Evolutionary conservation across 2,329 filamentous ascomycete species (phyloP), one percentile per base, ranked within the genome.

Genomic region (Penicillium verrucosum): DNA sequence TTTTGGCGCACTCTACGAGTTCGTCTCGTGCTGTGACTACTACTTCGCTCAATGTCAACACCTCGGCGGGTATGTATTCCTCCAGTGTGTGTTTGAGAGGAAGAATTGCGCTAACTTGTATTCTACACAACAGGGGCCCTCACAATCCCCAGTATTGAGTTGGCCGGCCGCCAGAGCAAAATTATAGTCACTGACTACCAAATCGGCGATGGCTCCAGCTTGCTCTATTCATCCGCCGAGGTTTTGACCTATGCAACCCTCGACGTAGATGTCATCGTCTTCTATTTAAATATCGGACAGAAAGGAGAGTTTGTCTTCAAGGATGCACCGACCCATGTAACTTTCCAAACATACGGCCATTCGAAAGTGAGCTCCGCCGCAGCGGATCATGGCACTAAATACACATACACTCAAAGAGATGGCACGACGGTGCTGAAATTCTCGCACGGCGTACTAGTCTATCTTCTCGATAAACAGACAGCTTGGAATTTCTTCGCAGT

Each of bases 401-500:
- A 81, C 52, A 75, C 67, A 0, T 84, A 82, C 56, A 79, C 70
- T 0, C 81, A 84, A 68, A 70, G 66, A 3, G 60, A 75, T 7
- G 81, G 81, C 0, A 61, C 73, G 3, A 81, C 78, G 0, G 74
- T 77, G 0, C 64, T 85, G 2, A 70, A 77, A 38, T 80, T 84
- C 51, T 78, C 78, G 0, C 79, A 81, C 48, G 78, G 78, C 0
- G 71, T 80, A 3, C 57, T 83, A 1, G 70, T 81, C 4, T 82
- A 83, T 54, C 72, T 85, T 5, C 73, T 85, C 4, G 82, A 85
- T 42, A 75, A 79, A 23, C 67, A 76, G 11, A 78, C 81, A 0
- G 83, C 81, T 1, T 85, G 80, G 78, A 80, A 78, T 6, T 82
- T 85, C 65, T 85, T 81, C 72, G 82, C 82, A 2, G 78, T 82